These are phyloP conservation scores for Limonium bicolor DNA, from an alignment of 148 eudicot species.

Conservation along the genomic window DNA sequence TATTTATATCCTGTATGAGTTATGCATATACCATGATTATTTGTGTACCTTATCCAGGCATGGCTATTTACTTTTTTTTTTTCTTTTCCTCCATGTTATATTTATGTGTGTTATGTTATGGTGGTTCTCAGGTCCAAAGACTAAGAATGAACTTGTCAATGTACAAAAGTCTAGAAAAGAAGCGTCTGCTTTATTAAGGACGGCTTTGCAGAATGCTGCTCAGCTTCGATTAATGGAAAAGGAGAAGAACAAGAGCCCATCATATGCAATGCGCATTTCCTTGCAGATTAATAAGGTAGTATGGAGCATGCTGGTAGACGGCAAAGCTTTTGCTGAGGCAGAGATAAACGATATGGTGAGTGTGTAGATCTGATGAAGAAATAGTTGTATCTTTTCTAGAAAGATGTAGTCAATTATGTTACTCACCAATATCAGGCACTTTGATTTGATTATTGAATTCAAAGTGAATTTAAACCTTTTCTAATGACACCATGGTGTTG, in stretches of 20 bases:
- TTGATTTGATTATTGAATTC: too few species aligned
- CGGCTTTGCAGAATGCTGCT: constrained; percentile 86
- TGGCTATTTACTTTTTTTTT: background rate
- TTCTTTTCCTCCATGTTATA: background rate
- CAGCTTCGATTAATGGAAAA: constrained; percentile 78
- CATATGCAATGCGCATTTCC: constrained; percentile 95
- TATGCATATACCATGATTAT: background rate
- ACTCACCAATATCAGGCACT: too few species aligned
- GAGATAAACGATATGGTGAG: constrained; percentile 98
- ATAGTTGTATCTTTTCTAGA: too few species aligned
- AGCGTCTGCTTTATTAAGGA: constrained; percentile 67
- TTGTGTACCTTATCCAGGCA: background rate
- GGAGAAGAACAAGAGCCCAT: constrained; percentile 93
- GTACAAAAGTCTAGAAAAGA: constrained; percentile 61
- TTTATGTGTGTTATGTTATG: background rate
- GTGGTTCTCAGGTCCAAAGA: constrained; percentile 41
- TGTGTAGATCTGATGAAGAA: background rate
- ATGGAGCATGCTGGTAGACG: constrained; percentile 98
- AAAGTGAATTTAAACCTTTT: too few species aligned
- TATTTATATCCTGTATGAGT: background rate
- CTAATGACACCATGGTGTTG: too few species aligned
- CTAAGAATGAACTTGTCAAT: constrained; percentile 57
- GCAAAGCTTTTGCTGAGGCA: constrained; percentile 90
- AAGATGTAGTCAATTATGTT: too few species aligned
- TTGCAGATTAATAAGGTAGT: constrained; percentile 84